Conservation (phyloP, 2,329 filamentous ascomycete species). For the Volutella citrinella region DNA sequence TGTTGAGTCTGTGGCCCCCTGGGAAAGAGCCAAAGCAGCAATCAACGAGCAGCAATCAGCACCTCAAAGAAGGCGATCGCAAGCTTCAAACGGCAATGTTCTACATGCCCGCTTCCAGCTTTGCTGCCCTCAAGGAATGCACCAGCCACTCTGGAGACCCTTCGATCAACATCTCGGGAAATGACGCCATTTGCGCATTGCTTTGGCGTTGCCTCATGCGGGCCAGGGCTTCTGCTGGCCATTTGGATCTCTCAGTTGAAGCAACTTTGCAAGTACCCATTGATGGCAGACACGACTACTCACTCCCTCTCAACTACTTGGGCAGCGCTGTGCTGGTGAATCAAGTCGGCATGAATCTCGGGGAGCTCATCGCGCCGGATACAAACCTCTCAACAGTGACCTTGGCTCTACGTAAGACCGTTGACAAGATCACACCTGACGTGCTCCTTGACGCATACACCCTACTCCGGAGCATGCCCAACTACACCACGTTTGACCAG, state of each 20-base stretch:
- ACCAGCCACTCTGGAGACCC: not conserved
- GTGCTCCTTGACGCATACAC: not conserved
- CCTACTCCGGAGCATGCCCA: not conserved
- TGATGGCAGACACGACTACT: not conserved
- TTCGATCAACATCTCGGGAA: not conserved
- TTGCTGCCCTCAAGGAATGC: not conserved
- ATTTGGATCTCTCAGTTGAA: not conserved
- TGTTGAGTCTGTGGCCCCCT: not conserved
- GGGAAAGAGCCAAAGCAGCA: not conserved
- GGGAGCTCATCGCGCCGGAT: not conserved
- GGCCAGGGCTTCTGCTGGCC: not conserved
- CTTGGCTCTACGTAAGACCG: not conserved
- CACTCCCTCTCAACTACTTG: not conserved
- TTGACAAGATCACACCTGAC: not conserved
- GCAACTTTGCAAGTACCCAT: not conserved
- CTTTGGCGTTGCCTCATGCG: not conserved
- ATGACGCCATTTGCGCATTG: not conserved
- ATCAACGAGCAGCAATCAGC: not conserved
- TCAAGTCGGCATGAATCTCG: not conserved
- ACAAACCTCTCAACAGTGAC: not conserved
- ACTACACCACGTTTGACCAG: not conserved
- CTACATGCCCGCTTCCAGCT: not conserved
- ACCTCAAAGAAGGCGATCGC: not conserved
- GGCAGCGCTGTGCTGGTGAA: not conserved
- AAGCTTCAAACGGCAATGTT: not conserved